Evolutionary conservation across 1,139 yeast species (phyloP), one percentile per base, ranked within the genome.

Genomic region (Taphrina wiesneri): DNA sequence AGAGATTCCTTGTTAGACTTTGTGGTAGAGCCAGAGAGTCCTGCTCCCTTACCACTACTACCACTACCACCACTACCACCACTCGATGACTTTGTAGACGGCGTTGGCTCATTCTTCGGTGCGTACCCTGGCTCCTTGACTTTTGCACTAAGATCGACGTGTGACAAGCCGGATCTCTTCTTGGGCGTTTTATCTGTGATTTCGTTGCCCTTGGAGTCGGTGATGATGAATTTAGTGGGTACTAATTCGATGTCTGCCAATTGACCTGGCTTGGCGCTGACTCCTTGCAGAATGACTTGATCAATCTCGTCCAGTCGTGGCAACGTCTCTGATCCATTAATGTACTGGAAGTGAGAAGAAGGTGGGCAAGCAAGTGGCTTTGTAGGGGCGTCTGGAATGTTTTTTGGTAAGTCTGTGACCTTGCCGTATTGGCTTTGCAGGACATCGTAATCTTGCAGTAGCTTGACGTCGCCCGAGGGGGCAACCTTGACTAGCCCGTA

Each of bases 401-500:
- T 34, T 23, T 39, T 39, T 21, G 59, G 59, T 32, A 54, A 21
- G 23, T 54, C 25, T 11, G 23, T 19, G 59, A 82, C 74, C 59
- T 77, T 72, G 69, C 81, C 82, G 69, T 86, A 78, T 73, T 82
- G 82, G 13, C 78, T 74, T 63, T 83, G 80, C 73, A 85, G 82
- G 77, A 84, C 78, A 72, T 75, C 74, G 77, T 79, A 87, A 76
- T 87, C 92, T n/a, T 73, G 77, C 75, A 90, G 76, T 65, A 82
- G 79, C 67, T 85, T 78, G 78, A 86, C 85, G 70, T 83, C 82
- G 68, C 76, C 77, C 63, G 77, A 45, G 67, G 77, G 78, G 70
- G 77, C 79, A 66, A 88, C 77, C 32, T 81, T 57, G 47, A 92
- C 96, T 54, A 93, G 79, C 0, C 99, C 99, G 76, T 92, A 93